Evolutionary conservation across 352 stramenopile genomes (phyloP), one percentile per base, ranked within the genome.

Genomic region (Phytophthora multivora): DNA sequence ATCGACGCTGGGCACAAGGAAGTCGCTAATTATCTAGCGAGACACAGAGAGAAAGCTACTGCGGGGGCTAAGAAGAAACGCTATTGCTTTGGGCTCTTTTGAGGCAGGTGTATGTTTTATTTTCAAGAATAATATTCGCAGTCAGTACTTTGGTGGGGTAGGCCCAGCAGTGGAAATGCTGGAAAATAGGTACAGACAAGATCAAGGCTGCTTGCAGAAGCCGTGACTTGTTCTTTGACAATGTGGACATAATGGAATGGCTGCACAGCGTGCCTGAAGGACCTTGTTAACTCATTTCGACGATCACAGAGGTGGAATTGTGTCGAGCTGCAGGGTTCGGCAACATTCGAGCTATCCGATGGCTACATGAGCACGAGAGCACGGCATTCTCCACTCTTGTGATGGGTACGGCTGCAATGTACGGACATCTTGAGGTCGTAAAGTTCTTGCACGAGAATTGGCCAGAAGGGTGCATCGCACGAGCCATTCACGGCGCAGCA

Each of bases 181-280:
- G n/a, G n/a, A n/a, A n/a, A n/a, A n/a, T n/a, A n/a, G n/a, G n/a
- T n/a, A n/a, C n/a, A n/a, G n/a, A n/a, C n/a, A n/a, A n/a, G n/a
- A n/a, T n/a, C n/a, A n/a, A n/a, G n/a, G n/a, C n/a, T n/a, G 12
- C 66, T 75, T 28, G 31, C 26, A 0, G 46, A 43, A 2, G 66
- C 66, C 0, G 47, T 68, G 30, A 71, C 66, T n/a, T 64, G 61
- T 51, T 75, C 51, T 75, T 71, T 43, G 66, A 75, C 46, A 62
- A 75, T 35, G 51, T 61, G 9, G 55, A 66, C 21, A 57, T 67
- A 2, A 38, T 75, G 46, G 25, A 71, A 8, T 71, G 66, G 66
- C 45, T 71, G 28, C 13, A 60, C 3, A 61, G 25, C 35, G 49
- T 49, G 0, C 31, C 49, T 15, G 63, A 66, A 28, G 63, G 63